These are phyloP conservation scores for Neonectria coccinea DNA, from an alignment of 2,329 filamentous ascomycete species.

Conservation along the genomic window DNA sequence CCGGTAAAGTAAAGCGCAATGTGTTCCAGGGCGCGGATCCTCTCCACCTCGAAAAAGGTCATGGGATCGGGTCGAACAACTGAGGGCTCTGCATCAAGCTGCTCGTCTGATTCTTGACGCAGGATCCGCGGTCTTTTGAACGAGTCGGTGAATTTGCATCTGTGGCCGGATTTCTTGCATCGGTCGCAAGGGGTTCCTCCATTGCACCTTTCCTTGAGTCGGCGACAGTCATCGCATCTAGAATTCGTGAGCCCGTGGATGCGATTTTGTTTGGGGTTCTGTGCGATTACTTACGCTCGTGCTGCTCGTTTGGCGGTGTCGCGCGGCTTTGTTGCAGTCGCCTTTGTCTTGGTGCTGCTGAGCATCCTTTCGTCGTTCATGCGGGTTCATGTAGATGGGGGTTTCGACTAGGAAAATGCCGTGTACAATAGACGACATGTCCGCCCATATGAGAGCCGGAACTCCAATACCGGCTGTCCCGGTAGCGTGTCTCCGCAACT, in stretches of 20 bases:
- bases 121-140: constrained; percentile 27
- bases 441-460: background rate
- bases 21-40: constrained; percentile 34
- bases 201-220: constrained; percentile 39
- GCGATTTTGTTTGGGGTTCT: too few relatives aligned
- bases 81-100: background rate
- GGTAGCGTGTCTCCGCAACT: background rate
- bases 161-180: constrained; percentile 32
- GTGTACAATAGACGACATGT: background rate
- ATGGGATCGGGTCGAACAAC: constrained; percentile 4
- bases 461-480: background rate
- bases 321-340: background rate
- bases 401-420: background rate
- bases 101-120: background rate
- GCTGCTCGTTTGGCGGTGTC: constrained; percentile 3
- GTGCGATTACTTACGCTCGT: constrained; percentile 4
- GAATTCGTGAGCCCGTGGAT: background rate
- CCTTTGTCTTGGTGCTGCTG: background rate
- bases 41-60: constrained; percentile 31
- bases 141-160: constrained; percentile 33
- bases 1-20: constrained; percentile 37
- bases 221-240: constrained; percentile 39
- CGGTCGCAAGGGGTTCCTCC: constrained; percentile 35
- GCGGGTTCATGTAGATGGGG: background rate
- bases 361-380: background rate